Evolutionary conservation across 139 green algal species (phyloP), one percentile per base, ranked within the genome.

Genomic region (Astrephomene gubernaculifera): DNA sequence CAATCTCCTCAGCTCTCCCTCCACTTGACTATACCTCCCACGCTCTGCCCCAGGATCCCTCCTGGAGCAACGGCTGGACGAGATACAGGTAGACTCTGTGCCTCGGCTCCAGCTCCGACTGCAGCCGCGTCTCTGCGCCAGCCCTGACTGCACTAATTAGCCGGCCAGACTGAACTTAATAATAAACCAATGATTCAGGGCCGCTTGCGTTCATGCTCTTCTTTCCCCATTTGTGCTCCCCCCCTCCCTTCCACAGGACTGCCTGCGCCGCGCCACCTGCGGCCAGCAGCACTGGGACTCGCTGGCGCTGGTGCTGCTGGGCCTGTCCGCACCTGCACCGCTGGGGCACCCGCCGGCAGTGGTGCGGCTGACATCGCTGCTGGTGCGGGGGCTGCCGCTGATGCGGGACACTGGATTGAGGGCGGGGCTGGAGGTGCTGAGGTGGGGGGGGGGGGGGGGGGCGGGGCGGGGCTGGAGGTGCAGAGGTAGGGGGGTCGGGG

Each of bases 21-120:
- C n/a, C n/a, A n/a, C n/a, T n/a, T n/a, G n/a, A n/a, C n/a, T n/a
- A n/a, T n/a, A n/a, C n/a, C n/a, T n/a, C n/a, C n/a, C n/a, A n/a
- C n/a, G n/a, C n/a, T 21, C 53, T 61, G 53, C 27, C 53, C 21
- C 31, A 61, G 71, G 71, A 2, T 79, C 71, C 1, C 22, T 19
- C 2, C 44, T 79, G 43, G n/a, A 64, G 45, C 29, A 39, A 22
- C 63, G 63, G 44, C 44, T 54, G 71, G 4, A 79, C 31, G 71
- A 79, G 44, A 79, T 79, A 7, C 71, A 63, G 71, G 71, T 79
- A n/a, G n/a, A n/a, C n/a, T n/a, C n/a, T n/a, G n/a, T n/a, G n/a
- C n/a, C n/a, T n/a, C n/a, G n/a, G n/a, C n/a, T n/a, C n/a, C n/a
- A n/a, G n/a, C n/a, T n/a, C n/a, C n/a, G n/a, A n/a, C n/a, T n/a